These are phyloP conservation scores for Aspergillus carlsbadensis DNA, from an alignment of 495 filamentous ascomycete species.

Conservation along the genomic window DNA sequence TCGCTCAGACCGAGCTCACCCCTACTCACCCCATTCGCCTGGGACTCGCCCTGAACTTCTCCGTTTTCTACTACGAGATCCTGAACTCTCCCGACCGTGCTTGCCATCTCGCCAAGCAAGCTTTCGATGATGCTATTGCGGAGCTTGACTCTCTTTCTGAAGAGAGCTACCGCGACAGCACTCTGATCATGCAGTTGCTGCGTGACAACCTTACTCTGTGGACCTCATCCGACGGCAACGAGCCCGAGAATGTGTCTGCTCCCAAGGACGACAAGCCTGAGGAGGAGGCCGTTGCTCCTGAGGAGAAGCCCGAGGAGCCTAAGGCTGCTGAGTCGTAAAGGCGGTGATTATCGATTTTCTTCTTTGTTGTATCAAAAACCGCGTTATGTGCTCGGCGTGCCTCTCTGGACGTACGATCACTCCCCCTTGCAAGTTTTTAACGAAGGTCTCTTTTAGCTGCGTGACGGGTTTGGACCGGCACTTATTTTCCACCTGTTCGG, in stretches of 20 bases:
- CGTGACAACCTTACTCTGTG: constrained; percentile 99
- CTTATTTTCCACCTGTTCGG: constrained; percentile 41
- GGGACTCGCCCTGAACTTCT: constrained; percentile 98
- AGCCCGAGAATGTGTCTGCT: constrained; percentile 61
- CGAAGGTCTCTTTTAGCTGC: constrained; percentile 44
- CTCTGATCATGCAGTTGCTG: constrained; percentile 99
- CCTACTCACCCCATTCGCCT: constrained; percentile 98
- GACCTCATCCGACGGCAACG: constrained; percentile 93
- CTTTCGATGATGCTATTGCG: constrained; percentile 98
- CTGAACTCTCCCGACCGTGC: constrained; percentile 98
- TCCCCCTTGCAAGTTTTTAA: constrained; percentile 37
- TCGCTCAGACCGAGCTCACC: constrained; percentile 94
- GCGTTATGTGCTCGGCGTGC: constrained; percentile 29
- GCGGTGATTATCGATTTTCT: constrained; percentile 17
- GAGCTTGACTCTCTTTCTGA: constrained; percentile 98
- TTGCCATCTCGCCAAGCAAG: constrained; percentile 98
- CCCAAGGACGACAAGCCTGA: constrained; percentile 67
- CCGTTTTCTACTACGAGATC: constrained; percentile 99
- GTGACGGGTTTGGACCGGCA: constrained; percentile 44
- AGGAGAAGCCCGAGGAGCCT: constrained; percentile 46
- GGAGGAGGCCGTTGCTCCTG: constrained; percentile 50
- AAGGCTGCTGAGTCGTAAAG: constrained; percentile 43
- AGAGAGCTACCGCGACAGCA: constrained; percentile 99
- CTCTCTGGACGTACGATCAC: constrained; percentile 39
- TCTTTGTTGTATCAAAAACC: constrained; percentile 31